Evolutionary conservation across 192 early-diverging fungal genomes (phyloP).

Genomic region (Coemansia reversa): DNA sequence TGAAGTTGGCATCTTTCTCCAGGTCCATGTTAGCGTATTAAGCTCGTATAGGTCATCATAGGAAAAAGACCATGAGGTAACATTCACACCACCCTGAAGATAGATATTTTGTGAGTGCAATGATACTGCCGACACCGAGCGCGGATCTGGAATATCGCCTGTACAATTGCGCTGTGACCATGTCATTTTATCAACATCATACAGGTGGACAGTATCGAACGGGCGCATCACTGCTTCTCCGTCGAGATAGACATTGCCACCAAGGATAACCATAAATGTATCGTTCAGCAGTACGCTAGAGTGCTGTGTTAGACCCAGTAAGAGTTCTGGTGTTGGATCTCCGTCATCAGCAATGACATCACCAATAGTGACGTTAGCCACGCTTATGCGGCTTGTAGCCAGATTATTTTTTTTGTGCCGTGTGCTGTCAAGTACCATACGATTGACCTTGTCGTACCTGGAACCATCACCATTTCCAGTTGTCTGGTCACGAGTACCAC

Average conservation of each 20-base stretch:
- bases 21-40: conserved; percentile 32
- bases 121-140: conserved; percentile 28
- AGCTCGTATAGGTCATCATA: conserved; percentile 41
- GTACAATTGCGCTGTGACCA: conserved; percentile 28
- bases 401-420: conserved; percentile 7
- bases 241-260: conserved; percentile 23
- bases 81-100: conserved; percentile 43
- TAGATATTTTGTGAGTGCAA: conserved; percentile 22
- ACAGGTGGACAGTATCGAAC: conserved; percentile 25
- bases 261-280: conserved; percentile 42
- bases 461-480: conserved; percentile 16
- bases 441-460: conserved; percentile 32
- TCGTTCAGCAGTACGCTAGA: conserved; percentile 38
- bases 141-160: conserved; percentile 29
- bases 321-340: conserved; percentile 17
- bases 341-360: conserved; percentile 24
- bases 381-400: background rate
- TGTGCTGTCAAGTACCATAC: conserved; percentile 35
- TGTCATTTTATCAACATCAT: conserved; percentile 34
- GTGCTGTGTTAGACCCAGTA: conserved; percentile 28
- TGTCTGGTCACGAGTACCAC: conserved; percentile 39
- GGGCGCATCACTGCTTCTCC: conserved; percentile 18
- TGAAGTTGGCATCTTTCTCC: conserved; percentile 34
- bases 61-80: conserved; percentile 16
- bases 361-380: conserved; percentile 14